Percentiles rank a stretch among this genome's conserved stretches.
Evolutionary conservation across 768 basidiomycete species (phyloP).

Genomic region (Psilocybe cyanescens): DNA sequence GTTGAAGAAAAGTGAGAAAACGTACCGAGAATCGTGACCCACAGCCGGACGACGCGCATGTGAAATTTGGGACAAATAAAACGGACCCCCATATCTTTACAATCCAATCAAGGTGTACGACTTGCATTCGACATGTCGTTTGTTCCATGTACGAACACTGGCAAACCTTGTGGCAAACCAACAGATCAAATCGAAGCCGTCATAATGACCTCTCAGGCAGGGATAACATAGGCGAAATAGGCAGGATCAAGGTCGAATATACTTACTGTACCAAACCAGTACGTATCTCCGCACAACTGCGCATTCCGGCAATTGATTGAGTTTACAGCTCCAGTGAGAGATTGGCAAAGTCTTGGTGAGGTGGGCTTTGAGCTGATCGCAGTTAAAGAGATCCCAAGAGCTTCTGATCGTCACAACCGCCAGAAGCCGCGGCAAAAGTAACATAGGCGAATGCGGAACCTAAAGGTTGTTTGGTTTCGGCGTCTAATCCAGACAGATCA

Average conservation of each 20-base stretch:
- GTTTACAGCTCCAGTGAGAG: background rate
- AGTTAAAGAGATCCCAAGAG: background rate
- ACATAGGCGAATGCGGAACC: background rate
- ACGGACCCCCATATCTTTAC: background rate
- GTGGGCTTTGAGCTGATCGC: background rate
- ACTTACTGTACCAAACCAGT: background rate
- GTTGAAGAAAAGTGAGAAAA: background rate
- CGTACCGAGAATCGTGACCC: background rate
- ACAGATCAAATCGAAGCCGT: background rate
- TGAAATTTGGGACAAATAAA: background rate
- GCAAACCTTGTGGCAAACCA: background rate
- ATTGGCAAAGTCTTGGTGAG: background rate
- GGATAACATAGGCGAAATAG: background rate
- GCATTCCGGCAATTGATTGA: background rate
- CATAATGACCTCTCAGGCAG: background rate
- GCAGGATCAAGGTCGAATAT: background rate
- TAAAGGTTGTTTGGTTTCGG: slow-evolving; percentile 1
- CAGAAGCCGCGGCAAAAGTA: background rate
- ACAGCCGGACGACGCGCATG: background rate
- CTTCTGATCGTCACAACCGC: background rate
- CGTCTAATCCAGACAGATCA: slow-evolving; percentile 1
- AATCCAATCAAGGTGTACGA: background rate
- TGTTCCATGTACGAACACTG: background rate
- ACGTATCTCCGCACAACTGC: background rate
- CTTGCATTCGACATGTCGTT: background rate